phyloP scores from a whole-genome alignment of 2,329 filamentous ascomycete genomes.

The Diaporthe eres region DNA sequence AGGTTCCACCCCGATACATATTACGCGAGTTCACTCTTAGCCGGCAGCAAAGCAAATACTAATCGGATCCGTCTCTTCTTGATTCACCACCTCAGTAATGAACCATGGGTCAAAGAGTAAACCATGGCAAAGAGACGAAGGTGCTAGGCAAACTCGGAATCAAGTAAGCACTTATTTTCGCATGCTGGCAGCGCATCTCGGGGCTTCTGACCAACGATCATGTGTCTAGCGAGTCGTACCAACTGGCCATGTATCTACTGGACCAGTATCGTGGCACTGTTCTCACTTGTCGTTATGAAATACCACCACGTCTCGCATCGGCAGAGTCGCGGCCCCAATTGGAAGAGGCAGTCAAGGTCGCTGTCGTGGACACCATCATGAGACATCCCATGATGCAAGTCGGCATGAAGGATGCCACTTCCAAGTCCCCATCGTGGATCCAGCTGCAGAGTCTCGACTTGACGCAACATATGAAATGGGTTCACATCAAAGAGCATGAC shows the following conservation, averaged over 20 bases:
- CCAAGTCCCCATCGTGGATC: constrained; percentile 43
- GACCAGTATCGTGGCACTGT: constrained; percentile 43
- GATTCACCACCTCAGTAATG: background rate
- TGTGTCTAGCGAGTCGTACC: constrained; percentile 36
- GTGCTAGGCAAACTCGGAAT: constrained; percentile 44
- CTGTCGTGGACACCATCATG: constrained; percentile 42
- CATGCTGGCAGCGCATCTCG: constrained; percentile 36
- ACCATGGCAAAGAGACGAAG: constrained; percentile 33
- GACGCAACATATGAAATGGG: constrained; percentile 42
- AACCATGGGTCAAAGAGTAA: constrained; percentile 33
- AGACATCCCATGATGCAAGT: constrained; percentile 44
- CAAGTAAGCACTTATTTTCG: constrained; percentile 41
- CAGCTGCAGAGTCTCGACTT: constrained; percentile 43
- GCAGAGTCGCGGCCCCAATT: constrained; percentile 39
- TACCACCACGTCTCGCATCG: constrained; percentile 38
- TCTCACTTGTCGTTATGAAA: constrained; percentile 43
- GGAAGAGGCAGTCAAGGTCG: constrained; percentile 38
- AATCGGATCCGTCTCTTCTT: background rate
- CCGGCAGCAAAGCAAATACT: background rate
- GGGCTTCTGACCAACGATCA: background rate
- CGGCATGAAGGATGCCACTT: constrained; percentile 37
- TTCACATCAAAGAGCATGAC: constrained; percentile 30
- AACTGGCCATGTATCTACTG: constrained; percentile 42
- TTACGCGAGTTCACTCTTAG: background rate
- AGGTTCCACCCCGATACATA: background rate